Evolutionary conservation across 2,329 filamentous ascomycete species (phyloP).

Genomic region (Epichloe aotearoae): DNA sequence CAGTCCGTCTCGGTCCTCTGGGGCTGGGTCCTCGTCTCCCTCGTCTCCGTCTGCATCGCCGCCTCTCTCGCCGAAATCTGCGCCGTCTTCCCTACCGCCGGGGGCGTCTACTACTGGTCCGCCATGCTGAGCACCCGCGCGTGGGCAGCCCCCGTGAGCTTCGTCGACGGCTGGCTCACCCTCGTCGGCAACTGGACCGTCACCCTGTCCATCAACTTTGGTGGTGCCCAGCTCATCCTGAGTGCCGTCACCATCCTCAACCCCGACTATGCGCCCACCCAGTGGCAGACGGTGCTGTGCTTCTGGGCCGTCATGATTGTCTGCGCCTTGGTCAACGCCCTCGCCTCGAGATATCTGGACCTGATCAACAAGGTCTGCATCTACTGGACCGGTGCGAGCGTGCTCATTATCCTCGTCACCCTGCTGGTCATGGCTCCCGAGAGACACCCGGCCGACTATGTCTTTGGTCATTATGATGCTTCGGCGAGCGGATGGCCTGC

Average conservation of each 20-base stretch:
- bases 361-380: conserved; percentile 59
- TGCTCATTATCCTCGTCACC: conserved; percentile 57
- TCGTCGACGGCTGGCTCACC: conserved; percentile 63
- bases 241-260: conserved; percentile 55
- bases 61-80: conserved; percentile 61
- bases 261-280: conserved; percentile 41
- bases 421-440: conserved; percentile 51
- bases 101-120: conserved; percentile 62
- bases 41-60: conserved; percentile 61
- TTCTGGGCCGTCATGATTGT: conserved; percentile 54
- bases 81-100: conserved; percentile 48
- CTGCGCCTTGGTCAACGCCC: conserved; percentile 55
- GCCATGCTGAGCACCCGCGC: conserved; percentile 48
- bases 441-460: conserved; percentile 50
- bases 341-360: conserved; percentile 45
- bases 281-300: conserved; percentile 64
- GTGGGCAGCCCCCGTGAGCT: conserved; percentile 52
- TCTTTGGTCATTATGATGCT: conserved; percentile 58
- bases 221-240: conserved; percentile 55
- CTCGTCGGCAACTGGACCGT: conserved; percentile 60
- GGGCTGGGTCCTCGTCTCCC: conserved; percentile 48
- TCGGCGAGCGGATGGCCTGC: conserved; percentile 54
- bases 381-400: conserved; percentile 58
- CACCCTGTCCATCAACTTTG: conserved; percentile 56
- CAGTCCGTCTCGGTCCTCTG: conserved; percentile 63